Base-by-base conservation (phyloP, 129 eudicot species). In the Artemisia annua region DNA sequence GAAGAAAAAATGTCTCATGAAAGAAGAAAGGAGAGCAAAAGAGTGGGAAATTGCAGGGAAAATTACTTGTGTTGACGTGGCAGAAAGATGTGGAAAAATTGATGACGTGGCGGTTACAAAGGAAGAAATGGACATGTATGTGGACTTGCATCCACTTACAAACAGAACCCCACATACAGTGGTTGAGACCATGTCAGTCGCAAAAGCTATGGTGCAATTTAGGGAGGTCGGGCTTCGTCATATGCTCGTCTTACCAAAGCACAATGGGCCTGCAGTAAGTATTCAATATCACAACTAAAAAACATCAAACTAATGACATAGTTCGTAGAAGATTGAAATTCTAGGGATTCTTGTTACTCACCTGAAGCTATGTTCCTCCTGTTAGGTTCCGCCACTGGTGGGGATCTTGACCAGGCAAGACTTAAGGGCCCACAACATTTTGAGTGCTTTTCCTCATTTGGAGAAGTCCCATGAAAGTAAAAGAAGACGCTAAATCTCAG, bases 361-460 rank as follows among this genome's bases (percentile, higher is more conserved):
- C 72, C 85, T 66, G 86, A 59, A 32, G 64, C 13, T 76, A 28
- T 79, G 74, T 52, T 70, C 49, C 59, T 51, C 75, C 39, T 43
- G 63, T 56, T 75, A 93, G 98, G 92, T 84, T 71, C 80, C 79
- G 48, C 97, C 97, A 32, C 84, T 93, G 71, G 82, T 87, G 66
- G 98, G 98, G 72, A 87, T 93, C 70, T 81, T 93, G 81, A 90
- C 98, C 72, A 90, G 98, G 83, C 95, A 93, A 81, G 97, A 90
- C 79, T 78, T 93, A 85, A 86, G 87, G 73, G 87, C 93, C 58
- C 93, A 90, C 78, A 90, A 94, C 85, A 94, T 94, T 56, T 73
- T 81, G 70, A 85, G 53, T 67, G 87, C 66, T 5, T 84, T 87
- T 71, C 89, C 92, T 51, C 81, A 84, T 76, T 75, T 87, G 48